Evolutionary conservation across 192 early-diverging fungal genomes (phyloP).

Genomic region (Entomortierella beljakovae): DNA sequence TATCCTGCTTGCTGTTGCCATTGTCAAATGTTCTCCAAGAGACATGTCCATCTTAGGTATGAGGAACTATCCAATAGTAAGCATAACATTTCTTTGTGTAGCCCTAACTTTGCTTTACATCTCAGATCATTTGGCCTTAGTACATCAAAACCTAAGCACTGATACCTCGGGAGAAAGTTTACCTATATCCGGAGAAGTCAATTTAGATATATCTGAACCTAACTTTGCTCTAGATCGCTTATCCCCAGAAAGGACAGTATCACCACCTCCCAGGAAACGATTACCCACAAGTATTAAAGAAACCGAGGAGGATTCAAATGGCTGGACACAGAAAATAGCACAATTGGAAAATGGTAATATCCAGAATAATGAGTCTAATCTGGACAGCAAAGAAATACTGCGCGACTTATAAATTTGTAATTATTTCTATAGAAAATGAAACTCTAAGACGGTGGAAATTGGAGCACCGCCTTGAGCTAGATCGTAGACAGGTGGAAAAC

Average conservation of each 20-base stretch:
- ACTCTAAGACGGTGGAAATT: neutral
- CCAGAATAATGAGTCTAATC: neutral
- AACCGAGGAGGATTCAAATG: neutral
- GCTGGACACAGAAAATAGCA: neutral
- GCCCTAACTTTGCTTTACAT: too few relatives aligned
- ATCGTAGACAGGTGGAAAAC: neutral
- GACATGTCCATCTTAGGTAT: neutral
- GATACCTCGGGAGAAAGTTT: neutral
- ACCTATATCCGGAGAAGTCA: too few relatives aligned
- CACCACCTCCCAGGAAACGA: neutral
- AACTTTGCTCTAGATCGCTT: neutral
- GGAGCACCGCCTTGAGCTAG: neutral
- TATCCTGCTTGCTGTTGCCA: neutral
- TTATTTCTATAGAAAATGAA: neutral
- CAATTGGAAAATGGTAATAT: neutral
- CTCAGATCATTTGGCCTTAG: neutral
- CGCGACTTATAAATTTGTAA: neutral
- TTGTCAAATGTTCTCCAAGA: neutral
- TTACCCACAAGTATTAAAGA: neutral
- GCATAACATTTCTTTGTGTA: neutral
- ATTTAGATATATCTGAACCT: neutral
- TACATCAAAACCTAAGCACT: neutral
- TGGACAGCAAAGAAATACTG: too few relatives aligned
- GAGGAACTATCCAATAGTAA: neutral
- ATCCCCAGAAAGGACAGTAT: neutral